Base-by-base conservation (phyloP, 345 rosid species). In the Ceriops zippeliana region DNA sequence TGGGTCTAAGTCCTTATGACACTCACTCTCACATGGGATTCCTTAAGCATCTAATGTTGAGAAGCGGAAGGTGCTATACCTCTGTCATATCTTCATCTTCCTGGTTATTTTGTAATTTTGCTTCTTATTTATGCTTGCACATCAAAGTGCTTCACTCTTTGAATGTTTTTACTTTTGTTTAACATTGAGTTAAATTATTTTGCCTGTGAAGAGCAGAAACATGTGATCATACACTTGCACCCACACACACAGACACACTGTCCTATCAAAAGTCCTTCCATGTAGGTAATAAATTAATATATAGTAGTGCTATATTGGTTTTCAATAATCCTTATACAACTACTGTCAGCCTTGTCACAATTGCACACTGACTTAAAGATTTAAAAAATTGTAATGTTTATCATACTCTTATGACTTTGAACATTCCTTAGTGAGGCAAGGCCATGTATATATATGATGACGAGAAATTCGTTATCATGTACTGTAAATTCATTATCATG, bases 41-140 rank as follows among this genome's bases (percentile, higher is more conserved):
- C 79, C 93, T 93, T 66, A 93, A 91, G 85, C 98, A 91, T 86
- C 87, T 91, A 71, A 86, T 88, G 87, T 86, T 93, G 38, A 88
- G 98, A 87, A 86, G 87, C 77, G 97, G 98, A 82, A 91, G 98
- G 98, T 93, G 81, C 21, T 5, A 27, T 53, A 58, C 21, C 63
- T 70, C 38, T 52, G 7, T 65, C 7, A 21, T 53, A 17, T 5
- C 34, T 20, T 31, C 13, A 5, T 58, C 28, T 31, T 62, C 46
- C 16, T 27, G 10, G 26, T 20, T 13, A 22, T 58, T 52, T 68
- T 61, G 8, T 20, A 56, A 26, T 7, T 70, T 54, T 24, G 6
- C 17, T 28, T 63, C 17, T 37, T 72, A 11, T 21, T 49, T 30
- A 16, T 38, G 24, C 64, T 31, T 38, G 35, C 32, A 22, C 27